Evolutionary conservation across 2,329 filamentous ascomycete genomes (phyloP).

Genomic region (Colletotrichum truncatum): DNA sequence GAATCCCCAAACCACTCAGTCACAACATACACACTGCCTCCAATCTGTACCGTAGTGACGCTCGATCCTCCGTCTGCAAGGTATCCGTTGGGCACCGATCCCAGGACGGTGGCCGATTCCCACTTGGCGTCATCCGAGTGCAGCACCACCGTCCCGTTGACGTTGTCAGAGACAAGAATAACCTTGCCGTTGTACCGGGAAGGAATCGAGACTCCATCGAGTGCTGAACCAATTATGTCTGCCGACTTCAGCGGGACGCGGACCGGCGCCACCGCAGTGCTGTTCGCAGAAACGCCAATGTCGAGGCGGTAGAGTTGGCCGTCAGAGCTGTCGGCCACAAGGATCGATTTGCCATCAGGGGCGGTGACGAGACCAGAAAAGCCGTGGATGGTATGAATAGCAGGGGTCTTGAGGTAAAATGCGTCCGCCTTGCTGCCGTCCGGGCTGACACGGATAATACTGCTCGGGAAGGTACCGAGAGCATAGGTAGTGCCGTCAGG

Average conservation of each 20-base stretch:
- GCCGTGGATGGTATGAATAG: constrained; percentile 37
- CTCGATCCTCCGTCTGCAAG: constrained; percentile 5
- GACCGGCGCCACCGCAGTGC: neutral
- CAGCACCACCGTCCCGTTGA: constrained; percentile 46
- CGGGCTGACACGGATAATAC: constrained; percentile 42
- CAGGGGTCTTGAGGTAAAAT: constrained; percentile 42
- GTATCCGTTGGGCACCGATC: constrained; percentile 37
- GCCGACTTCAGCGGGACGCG: neutral
- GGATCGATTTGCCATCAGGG: constrained; percentile 34
- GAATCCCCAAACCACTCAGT: constrained; percentile 18
- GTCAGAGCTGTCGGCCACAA: constrained; percentile 41
- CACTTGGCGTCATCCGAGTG: constrained; percentile 44
- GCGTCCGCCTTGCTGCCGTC: constrained; percentile 37
- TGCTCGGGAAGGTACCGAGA: constrained; percentile 47
- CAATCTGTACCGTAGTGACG: constrained; percentile 22
- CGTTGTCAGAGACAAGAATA: constrained; percentile 42
- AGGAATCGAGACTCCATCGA: constrained; percentile 45
- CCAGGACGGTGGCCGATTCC: constrained; percentile 45
- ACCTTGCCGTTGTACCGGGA: constrained; percentile 43
- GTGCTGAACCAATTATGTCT: neutral
- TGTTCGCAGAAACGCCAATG: constrained; percentile 17
- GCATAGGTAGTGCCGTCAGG: constrained; percentile 44
- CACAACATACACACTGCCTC: constrained; percentile 17
- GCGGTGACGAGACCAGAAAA: constrained; percentile 20
- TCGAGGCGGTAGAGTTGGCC: constrained; percentile 47